Base-by-base conservation (phyloP, 192 early-diverging fungal genomes). In the Backusella morwellensis region DNA sequence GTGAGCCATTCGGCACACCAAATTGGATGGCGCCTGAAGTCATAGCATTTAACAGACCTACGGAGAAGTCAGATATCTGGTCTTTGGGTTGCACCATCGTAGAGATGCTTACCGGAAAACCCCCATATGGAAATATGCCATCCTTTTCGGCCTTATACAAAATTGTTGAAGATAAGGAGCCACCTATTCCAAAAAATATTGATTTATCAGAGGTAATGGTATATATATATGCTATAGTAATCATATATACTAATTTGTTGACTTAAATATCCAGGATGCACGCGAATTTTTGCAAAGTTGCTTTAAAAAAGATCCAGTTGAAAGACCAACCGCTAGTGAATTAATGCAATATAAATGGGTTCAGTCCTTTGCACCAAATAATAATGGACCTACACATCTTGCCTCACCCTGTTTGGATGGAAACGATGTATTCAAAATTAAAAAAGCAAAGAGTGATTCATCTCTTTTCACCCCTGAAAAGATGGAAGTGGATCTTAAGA, bases 11-110 rank as follows among this genome's bases (percentile, higher is more conserved):
- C 19, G 96, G 96, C 19, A 96, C 93, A 34, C 92, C 92, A 1
- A 91, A 95, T 81, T 94, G 94, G 93, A 93, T 96, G 94, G 94
- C 94, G 4, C 94, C 94, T 6, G 94, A 96, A 77, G 90, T 97
- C 6, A 99, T 99, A 78, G 92, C 95, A 81, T 86, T 98, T 5
- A 88, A 92, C 50, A 96, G 97, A 12, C 93, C 95, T 1, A 93
- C 90, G 9, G 90, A 91, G 19, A 89, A 92, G 26, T 98, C 97
- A 0, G 97, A 99, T 75, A 96, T 99, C 35, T 99, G 97, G 92
- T 95, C 93, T 70, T 85, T 99, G 38, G 97, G 96, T 35, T 98
- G 97, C 75, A 99, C 97, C 0, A 84, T 96, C 12, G 89, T 98
- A 38, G 97, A 99, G 81, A 84, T 99, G 81, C 82, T 97, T 29